These are phyloP conservation scores for Pleurozium schreberi DNA, from an alignment of 225 moss, liverwort and hornwort genomes.

Conservation along the genomic window DNA sequence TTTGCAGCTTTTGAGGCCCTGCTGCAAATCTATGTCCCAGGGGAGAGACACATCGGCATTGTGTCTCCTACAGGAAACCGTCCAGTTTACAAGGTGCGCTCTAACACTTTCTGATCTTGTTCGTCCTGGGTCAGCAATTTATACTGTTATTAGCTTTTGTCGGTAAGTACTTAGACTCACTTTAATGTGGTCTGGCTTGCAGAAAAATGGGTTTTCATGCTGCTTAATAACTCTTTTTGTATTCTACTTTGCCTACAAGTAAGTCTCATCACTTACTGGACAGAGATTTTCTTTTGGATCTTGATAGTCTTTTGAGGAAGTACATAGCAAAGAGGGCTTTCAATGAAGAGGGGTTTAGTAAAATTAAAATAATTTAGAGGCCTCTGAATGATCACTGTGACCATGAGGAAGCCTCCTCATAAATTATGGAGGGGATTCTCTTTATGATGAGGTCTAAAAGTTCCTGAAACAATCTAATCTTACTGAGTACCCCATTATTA, in stretches of 20 bases:
- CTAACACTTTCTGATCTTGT: neutral
- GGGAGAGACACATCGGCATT: constrained; percentile 53
- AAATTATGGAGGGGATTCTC: neutral
- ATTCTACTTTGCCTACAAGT: constrained; percentile 82
- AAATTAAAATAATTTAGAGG: neutral
- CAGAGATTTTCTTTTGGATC: neutral
- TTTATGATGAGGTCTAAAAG: neutral
- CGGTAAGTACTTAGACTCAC: neutral
- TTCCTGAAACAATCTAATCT: neutral
- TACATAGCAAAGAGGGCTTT: neutral
- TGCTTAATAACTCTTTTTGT: constrained; percentile 55
- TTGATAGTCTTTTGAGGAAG: neutral
- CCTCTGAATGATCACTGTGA: neutral
- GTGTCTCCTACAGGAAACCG: constrained; percentile 74
- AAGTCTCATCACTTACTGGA: neutral
- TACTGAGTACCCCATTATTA: neutral
- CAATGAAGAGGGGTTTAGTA: neutral
- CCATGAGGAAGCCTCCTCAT: neutral
- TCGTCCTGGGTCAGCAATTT: neutral
- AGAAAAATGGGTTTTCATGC: constrained; percentile 78
- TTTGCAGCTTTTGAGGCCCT: constrained; percentile 81
- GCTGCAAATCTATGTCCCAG: constrained; percentile 68
- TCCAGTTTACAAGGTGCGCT: constrained; percentile 64
- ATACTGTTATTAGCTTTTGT: neutral
- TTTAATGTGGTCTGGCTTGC: constrained; percentile 3